Conservation (phyloP, 176 grass and related monocot genomes). For the Chloris gayana region DNA sequence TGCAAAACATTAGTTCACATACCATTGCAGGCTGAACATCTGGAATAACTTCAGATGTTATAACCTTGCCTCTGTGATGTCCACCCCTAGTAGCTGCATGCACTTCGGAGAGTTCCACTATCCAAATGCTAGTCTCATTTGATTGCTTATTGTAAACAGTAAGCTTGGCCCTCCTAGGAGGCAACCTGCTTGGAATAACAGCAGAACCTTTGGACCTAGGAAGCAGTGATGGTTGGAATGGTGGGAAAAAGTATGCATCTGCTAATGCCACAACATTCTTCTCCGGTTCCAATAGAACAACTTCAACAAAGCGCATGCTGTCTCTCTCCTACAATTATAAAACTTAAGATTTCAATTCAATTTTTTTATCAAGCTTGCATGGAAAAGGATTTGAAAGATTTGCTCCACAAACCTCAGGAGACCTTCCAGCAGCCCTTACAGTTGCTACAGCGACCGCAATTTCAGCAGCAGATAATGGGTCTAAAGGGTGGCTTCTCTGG, state of each 20-base stretch:
- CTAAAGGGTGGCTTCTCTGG: constrained; percentile 93
- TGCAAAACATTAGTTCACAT: constrained; percentile 30
- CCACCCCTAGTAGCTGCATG: constrained; percentile 97
- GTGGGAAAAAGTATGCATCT: constrained; percentile 98
- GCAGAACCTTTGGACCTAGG: constrained; percentile 90
- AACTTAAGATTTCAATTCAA: constrained; percentile 15
- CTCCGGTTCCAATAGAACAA: constrained; percentile 90
- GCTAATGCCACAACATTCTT: constrained; percentile 96
- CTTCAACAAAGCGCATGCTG: constrained; percentile 98
- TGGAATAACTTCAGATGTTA: constrained; percentile 79
- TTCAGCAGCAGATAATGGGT: constrained; percentile 98
- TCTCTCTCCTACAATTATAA: constrained; percentile 71
- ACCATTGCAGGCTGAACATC: constrained; percentile 99
- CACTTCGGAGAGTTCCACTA: constrained; percentile 95
- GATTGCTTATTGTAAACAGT: constrained; percentile 91
- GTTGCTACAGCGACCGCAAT: constrained; percentile 97
- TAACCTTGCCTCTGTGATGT: constrained; percentile 95
- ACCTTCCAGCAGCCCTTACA: constrained; percentile 92
- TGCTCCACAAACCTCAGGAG: constrained; percentile 72
- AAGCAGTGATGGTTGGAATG: constrained; percentile 95
- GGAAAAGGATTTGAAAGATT: not conserved
- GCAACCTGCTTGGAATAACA: constrained; percentile 89
- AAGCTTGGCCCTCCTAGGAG: constrained; percentile 86
- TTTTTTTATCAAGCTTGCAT: not conserved
- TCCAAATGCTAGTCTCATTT: constrained; percentile 96